Base-by-base conservation (phyloP, 768 basidiomycete genomes). In the Macrolepiota fuliginosa region DNA sequence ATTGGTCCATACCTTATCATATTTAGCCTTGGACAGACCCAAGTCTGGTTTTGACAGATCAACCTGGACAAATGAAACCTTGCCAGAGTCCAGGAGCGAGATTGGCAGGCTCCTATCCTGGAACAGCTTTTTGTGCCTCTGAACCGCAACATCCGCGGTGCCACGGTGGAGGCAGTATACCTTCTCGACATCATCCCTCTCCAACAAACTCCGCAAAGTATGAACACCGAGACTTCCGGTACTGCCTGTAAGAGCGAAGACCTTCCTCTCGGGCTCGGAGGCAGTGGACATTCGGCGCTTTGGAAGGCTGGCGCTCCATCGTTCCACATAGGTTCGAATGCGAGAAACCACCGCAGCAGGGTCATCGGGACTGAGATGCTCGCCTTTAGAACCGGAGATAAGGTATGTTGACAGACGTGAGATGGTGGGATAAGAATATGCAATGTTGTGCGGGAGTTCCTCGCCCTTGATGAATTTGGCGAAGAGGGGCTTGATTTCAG, bases 171-270 rank as follows among this genome's bases (percentile, higher is more conserved):
- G 35, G 1, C 66, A 69, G 40, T 73, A 74, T 1, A 73, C 61
- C 25, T 54, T 62, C 27, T 54, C 50, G 7, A 74, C 67, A 4
- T 27, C 39, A 1, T 63, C 58, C 1, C 62, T 62, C 35, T 62
- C 52, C 9, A 73, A 47, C 19, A 76, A 68, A 11, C 50, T 46
- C 0, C 65, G 56, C 12, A 77, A 66, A 10, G 72, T 58, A 54
- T 71, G 67, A 9, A 69, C 67, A 27, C 76, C 73, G 0, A 76
- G 67, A 15, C 67, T 69, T 17, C 75, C 76, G 1, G 76, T 76
- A 0, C 71, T 72, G 25, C 76, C 75, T 1, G 75, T 76, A 36
- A 77, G 65, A 2, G 72, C 65, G 42, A 74, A 64, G 11, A 65
- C 58, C 65, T 76, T 59, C 64, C 47, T 51, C 47, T 58, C 35